Base-by-base conservation (phyloP, 2,329 filamentous ascomycete genomes). In the Fusarium penzigii region DNA sequence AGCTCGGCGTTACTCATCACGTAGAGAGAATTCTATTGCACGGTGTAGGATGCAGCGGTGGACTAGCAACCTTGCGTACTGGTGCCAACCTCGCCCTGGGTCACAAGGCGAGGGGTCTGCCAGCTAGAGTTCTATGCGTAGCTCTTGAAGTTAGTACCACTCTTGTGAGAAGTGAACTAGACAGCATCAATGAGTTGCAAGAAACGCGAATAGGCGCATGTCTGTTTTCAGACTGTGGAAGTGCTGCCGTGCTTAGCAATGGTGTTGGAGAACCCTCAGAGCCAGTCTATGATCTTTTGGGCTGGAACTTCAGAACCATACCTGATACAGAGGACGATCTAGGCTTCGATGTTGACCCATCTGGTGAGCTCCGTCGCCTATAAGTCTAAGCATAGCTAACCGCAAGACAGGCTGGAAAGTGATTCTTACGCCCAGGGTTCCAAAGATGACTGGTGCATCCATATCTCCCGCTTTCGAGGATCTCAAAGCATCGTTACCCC, bases 211-310 rank as follows among this genome's bases (percentile, higher is more conserved):
- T 90, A 60, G 87, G 85, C 2, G 76, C 83, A 1, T 82, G 81
- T 13, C 70, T 90, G 3, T 90, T 90, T 66, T 88, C 85, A 17
- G 87, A 90, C 67, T 88, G 84, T 57, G 86, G 83, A n/a, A 85
- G 85, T 51, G 83, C 86, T 0, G 69, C 83, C 29, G 73, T 90
- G 2, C 64, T 90, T 34, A 85, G 83, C 63, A 90, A 90, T 62
- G 79, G 78, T 1, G 71, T 88, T 48, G 84, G 80, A 2, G 72
- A 71, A 29, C 58, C 68, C 2, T 66, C 68, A 6, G 70, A 71
- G 40, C 74, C 78, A 1, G 64, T 82, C 8, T 88, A 87, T 62
- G 79, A 86, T 29, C 68, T 89, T 20, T 72, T 87, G 1, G 85
- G 83, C 2, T 89, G 86, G 84, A 80, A 86, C 36, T 82, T 88